These are phyloP conservation scores for Naganishia cerealis DNA, from an alignment of 1,284 basidiomycete species.

Conservation along the genomic window DNA sequence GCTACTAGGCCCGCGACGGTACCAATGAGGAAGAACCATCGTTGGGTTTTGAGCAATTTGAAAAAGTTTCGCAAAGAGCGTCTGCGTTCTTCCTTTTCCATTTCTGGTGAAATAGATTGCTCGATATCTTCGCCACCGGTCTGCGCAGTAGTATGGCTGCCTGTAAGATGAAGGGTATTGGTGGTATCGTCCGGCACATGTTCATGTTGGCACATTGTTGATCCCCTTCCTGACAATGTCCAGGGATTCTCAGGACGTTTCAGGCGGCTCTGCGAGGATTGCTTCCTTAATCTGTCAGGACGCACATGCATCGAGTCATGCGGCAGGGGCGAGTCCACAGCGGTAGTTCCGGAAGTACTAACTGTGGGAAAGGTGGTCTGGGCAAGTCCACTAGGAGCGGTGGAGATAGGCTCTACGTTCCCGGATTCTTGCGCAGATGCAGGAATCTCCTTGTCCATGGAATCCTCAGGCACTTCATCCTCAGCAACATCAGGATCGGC, in stretches of 20 bases:
- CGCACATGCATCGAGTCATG: background rate
- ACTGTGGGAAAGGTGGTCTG: slow-evolving; percentile 8
- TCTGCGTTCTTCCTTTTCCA: slow-evolving; percentile 20
- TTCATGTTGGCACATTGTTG: slow-evolving; percentile 27
- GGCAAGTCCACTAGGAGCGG: slow-evolving; percentile 5
- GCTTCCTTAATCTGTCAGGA: slow-evolving; percentile 5
- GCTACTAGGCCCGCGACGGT: slow-evolving; percentile 36
- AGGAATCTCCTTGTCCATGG: slow-evolving; percentile 15
- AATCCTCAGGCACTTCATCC: slow-evolving; percentile 18
- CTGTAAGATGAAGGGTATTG: background rate
- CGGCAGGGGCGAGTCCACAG: background rate
- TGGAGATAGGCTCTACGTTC: background rate
- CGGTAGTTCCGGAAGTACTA: slow-evolving; percentile 16
- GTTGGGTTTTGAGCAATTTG: slow-evolving; percentile 14
- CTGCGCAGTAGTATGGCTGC: background rate
- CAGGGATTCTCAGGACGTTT: slow-evolving; percentile 19
- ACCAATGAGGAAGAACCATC: slow-evolving; percentile 34
- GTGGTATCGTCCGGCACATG: slow-evolving; percentile 2
- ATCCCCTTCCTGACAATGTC: slow-evolving; percentile 12
- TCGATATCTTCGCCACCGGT: slow-evolving; percentile 11
- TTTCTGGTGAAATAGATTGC: slow-evolving; percentile 16
- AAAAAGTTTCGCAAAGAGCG: slow-evolving; percentile 13
- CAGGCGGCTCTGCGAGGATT: slow-evolving; percentile 3
- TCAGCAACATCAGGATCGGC: slow-evolving; percentile 14
- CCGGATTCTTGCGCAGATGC: background rate